phyloP scores from a whole-genome alignment of 1,284 basidiomycete genomes.

The Fomitopsis pinicola region DNA sequence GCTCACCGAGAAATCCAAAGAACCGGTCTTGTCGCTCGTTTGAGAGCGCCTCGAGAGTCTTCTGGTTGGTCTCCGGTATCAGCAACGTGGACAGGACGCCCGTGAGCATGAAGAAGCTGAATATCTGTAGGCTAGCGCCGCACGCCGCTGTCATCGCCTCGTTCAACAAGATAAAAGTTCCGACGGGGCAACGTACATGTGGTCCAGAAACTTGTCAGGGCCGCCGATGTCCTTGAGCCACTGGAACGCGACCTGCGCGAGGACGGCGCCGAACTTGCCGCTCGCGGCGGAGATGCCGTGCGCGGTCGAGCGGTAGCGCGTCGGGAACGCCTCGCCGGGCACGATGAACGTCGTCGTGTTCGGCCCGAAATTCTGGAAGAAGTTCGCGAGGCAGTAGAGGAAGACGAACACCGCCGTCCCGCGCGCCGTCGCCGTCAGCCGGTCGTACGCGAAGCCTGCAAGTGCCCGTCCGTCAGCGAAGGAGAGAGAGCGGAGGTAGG shows the following conservation, averaged over 20 bases:
- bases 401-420: conserved; percentile 50
- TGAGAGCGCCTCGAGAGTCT: conserved; percentile 67
- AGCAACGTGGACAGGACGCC: conserved; percentile 76
- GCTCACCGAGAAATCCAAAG: neutral
- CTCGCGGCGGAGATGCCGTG: conserved; percentile 69
- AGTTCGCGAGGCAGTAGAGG: conserved; percentile 58
- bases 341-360: conserved; percentile 74
- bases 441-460: conserved; percentile 52
- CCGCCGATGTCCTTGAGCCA: conserved; percentile 44
- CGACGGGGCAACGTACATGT: conserved; percentile 25
- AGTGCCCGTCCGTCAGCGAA: neutral
- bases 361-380: conserved; percentile 59
- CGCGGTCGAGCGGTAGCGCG: conserved; percentile 68
- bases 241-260: conserved; percentile 62
- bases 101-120: conserved; percentile 78
- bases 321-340: conserved; percentile 73
- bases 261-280: conserved; percentile 66
- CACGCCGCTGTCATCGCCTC: neutral
- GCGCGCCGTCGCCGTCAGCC: conserved; percentile 38
- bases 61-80: conserved; percentile 71
- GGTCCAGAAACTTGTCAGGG: conserved; percentile 31
- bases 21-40: conserved; percentile 31
- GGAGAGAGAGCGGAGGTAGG: neutral
- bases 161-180: no score
- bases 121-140: conserved; percentile 52